Conservation (phyloP, 164 flowering plant species). For the Warburgia ugandensis region DNA sequence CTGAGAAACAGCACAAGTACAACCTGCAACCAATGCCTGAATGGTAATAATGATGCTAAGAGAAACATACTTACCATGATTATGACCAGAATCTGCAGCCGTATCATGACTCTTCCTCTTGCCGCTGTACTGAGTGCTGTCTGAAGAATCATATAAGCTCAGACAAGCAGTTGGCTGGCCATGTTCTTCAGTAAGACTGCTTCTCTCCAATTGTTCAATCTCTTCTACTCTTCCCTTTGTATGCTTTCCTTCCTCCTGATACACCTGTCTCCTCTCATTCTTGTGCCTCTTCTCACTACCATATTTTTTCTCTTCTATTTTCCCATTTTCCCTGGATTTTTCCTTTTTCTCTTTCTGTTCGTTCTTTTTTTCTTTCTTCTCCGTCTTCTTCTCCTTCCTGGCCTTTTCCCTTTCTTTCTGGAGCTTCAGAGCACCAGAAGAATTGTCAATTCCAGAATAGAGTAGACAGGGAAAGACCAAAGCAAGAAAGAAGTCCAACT, state of each 20-base stretch:
- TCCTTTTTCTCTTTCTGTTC: constrained; percentile 12
- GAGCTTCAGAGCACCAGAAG: constrained; percentile 53
- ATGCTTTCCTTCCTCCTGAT: background rate
- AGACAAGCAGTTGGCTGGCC: constrained; percentile 22
- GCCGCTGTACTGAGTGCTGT: constrained; percentile 34
- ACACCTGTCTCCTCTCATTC: constrained; percentile 14
- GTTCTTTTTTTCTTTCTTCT: constrained; percentile 21
- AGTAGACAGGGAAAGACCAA: too few species aligned
- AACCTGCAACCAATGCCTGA: background rate
- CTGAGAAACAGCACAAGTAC: background rate
- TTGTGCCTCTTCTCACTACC: constrained; percentile 11
- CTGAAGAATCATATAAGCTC: constrained; percentile 36
- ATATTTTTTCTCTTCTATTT: constrained; percentile 7
- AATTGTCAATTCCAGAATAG: constrained; percentile 18
- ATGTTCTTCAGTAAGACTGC: constrained; percentile 34
- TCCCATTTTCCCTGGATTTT: constrained; percentile 8
- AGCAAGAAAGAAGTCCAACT: too few species aligned
- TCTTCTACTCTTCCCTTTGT: constrained; percentile 18
- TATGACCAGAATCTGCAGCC: background rate
- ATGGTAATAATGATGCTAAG: background rate
- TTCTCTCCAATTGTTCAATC: constrained; percentile 24
- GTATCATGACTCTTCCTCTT: constrained; percentile 36
- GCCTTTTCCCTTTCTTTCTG: constrained; percentile 38
- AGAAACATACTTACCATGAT: constrained; percentile 26
- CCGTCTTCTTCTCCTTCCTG: constrained; percentile 24